phyloP scores from a whole-genome alignment of 805 yeast genomes.

The Saccharomycopsis sp. region DNA sequence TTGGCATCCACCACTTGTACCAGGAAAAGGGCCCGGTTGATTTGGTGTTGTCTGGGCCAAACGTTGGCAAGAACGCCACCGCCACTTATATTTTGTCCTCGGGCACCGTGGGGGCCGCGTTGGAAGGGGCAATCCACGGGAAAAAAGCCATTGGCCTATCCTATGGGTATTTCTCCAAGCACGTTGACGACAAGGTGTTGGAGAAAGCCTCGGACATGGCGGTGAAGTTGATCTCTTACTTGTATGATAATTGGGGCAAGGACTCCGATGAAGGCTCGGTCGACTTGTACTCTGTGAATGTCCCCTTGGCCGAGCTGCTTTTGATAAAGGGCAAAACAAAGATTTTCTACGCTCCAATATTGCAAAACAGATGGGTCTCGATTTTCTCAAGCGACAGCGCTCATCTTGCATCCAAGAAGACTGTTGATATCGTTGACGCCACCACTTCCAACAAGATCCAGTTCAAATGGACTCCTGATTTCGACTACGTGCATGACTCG shows the following conservation, averaged over 20 bases:
- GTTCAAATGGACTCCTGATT: constrained; percentile 81
- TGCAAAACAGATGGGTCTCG: constrained; percentile 73
- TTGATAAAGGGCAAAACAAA: constrained; percentile 44
- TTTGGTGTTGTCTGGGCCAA: constrained; percentile 89
- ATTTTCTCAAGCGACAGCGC: constrained; percentile 28
- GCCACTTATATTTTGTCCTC: constrained; percentile 82
- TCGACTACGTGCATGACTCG: constrained; percentile 52
- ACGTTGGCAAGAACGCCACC: constrained; percentile 87
- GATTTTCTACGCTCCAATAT: constrained; percentile 65
- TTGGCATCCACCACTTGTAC: constrained; percentile 70
- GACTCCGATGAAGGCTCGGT: constrained; percentile 26
- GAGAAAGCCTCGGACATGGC: constrained; percentile 60
- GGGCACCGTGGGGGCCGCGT: constrained; percentile 95
- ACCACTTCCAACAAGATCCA: constrained; percentile 36
- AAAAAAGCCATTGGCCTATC: constrained; percentile 73
- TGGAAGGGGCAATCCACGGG: constrained; percentile 77
- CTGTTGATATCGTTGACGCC: constrained; percentile 41
- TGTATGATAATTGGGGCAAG: constrained; percentile 49
- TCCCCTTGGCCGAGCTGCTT: constrained; percentile 59
- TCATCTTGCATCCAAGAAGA: constrained; percentile 13
- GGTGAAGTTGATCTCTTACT: constrained; percentile 50
- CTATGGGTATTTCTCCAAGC: constrained; percentile 59
- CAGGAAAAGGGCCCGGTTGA: constrained; percentile 56
- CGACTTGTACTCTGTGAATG: constrained; percentile 75
- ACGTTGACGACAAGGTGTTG: constrained; percentile 42